Evolutionary conservation across 352 stramenopile genomes (phyloP), one percentile per base, ranked within the genome.

Genomic region (Nothophytophthora sp.): DNA sequence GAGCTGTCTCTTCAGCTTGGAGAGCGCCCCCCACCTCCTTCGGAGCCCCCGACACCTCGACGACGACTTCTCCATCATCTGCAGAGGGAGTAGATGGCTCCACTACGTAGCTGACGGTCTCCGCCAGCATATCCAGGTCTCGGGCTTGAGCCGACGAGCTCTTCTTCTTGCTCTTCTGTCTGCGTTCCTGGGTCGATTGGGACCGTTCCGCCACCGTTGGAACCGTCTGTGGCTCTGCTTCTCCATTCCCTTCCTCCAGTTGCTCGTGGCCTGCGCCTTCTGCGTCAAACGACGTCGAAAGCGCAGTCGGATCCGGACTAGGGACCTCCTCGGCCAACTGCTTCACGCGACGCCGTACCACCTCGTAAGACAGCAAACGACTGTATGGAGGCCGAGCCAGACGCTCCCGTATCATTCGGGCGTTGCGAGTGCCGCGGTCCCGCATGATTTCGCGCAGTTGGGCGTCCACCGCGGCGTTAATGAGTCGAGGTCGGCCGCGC

Each of bases 81-180:
- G 34, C 19, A 29, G 32, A 6, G 7, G 25, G 22, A 19, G 34
- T 41, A 15, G 41, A 37, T n/a, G n/a, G n/a, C 23, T 64, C 53
- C 27, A 61, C 56, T 10, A 70, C 68, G 19, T 64, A 52, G 2
- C 53, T 70, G 18, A 77, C 73, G 36, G 85, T 83, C 43, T 86
- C 72, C 2, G 76, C 76, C 6, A 88, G 49, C 69, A 88, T 79
- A 45, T 78, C 72, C 29, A 86, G 63, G 30, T 88, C 65, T 8
- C 54, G 61, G 22, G 73, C 60, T n/a, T n/a, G n/a, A n/a, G n/a
- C n/a, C n/a, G 4, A 70, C 50, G 4, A 48, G 39, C 30, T 42
- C n/a, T 8, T 50, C 9, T 11, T 47, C 41, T 32, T 4, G n/a
- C n/a, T 16, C 13, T 36, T 46, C 24, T 25, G 38, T 32, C 39